Conservation (phyloP, 306 rosid genomes). For the Quillaja saponaria region DNA sequence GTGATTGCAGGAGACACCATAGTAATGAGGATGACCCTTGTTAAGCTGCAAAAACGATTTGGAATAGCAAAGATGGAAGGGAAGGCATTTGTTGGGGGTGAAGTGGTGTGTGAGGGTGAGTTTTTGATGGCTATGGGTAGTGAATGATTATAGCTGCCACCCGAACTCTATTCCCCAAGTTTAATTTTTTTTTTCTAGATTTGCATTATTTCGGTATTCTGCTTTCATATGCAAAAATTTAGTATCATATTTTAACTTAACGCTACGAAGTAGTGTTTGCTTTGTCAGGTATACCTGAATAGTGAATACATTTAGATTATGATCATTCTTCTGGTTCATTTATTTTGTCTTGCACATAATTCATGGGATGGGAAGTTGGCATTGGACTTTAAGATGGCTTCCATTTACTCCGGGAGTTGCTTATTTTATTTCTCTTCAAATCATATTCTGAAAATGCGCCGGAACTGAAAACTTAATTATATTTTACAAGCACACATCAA, state of each 20-base stretch:
- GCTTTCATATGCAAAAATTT: conserved; percentile 19
- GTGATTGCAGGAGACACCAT: conserved; percentile 92
- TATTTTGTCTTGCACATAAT: conserved; percentile 12
- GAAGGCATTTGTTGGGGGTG: conserved; percentile 91
- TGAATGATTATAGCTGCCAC: conserved; percentile 26
- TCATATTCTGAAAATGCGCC: not conserved
- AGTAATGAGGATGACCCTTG: conserved; percentile 89
- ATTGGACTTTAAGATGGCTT: conserved; percentile 1
- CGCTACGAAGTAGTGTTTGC: not conserved
- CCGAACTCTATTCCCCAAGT: not conserved
- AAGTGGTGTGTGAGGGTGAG: conserved; percentile 89
- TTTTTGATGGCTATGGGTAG: conserved; percentile 77
- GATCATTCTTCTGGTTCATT: not conserved
- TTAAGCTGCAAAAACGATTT: conserved; percentile 78
- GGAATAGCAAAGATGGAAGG: conserved; percentile 96
- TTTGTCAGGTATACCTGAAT: conserved; percentile 21
- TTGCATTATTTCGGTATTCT: conserved; percentile 17
- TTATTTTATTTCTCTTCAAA: not conserved
- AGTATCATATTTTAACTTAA: conserved; percentile 1
- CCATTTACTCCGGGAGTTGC: not conserved
- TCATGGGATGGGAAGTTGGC: conserved; percentile 29
- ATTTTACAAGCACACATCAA: conserved; percentile 13
- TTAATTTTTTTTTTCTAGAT: conserved; percentile 31
- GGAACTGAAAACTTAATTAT: not conserved
- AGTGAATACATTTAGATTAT: conserved; percentile 17